These are phyloP conservation scores for Coniochaeta prunicola DNA, from an alignment of 2,329 filamentous ascomycete species.

Conservation along the genomic window DNA sequence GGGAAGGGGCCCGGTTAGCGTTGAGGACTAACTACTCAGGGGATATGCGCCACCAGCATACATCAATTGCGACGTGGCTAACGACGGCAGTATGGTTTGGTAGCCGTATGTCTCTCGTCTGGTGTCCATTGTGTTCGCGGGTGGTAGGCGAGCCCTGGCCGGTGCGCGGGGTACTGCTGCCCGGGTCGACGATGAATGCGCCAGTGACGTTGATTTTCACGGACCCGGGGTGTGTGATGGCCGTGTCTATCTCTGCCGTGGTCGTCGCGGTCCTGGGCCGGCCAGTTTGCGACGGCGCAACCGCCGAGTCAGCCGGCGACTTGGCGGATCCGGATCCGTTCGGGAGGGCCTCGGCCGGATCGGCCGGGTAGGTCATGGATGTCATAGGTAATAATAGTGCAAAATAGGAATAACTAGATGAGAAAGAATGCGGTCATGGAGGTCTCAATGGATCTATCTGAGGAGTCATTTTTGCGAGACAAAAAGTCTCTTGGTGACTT, in stretches of 20 bases:
- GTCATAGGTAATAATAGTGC: not conserved
- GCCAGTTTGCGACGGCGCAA: conserved; percentile 3
- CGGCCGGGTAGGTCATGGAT: conserved; percentile 8
- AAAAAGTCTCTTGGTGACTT: not conserved
- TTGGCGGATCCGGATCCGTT: conserved; percentile 1
- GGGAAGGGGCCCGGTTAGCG: not conserved
- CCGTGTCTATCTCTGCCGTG: conserved; percentile 52
- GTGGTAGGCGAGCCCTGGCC: conserved; percentile 40
- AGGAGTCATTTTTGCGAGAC: not conserved
- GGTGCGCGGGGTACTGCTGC: conserved; percentile 44
- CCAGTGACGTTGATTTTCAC: conserved; percentile 96
- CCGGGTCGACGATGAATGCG: conserved; percentile 91
- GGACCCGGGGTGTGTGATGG: conserved; percentile 56
- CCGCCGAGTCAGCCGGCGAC: conserved; percentile 4
- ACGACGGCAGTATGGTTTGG: conserved; percentile 93
- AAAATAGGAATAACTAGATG: not conserved
- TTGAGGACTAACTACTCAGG: conserved; percentile 6
- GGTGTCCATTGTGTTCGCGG: conserved; percentile 53
- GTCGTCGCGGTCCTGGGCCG: conserved; percentile 29
- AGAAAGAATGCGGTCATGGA: not conserved
- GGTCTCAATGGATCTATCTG: not conserved
- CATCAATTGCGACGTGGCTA: conserved; percentile 94
- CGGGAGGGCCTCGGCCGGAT: not conserved
- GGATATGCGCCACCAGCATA: conserved; percentile 40
- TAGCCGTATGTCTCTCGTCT: conserved; percentile 89